Evolutionary conservation across 495 filamentous ascomycete genomes (phyloP).

Genomic region (Aspergillus saccharolyticus): DNA sequence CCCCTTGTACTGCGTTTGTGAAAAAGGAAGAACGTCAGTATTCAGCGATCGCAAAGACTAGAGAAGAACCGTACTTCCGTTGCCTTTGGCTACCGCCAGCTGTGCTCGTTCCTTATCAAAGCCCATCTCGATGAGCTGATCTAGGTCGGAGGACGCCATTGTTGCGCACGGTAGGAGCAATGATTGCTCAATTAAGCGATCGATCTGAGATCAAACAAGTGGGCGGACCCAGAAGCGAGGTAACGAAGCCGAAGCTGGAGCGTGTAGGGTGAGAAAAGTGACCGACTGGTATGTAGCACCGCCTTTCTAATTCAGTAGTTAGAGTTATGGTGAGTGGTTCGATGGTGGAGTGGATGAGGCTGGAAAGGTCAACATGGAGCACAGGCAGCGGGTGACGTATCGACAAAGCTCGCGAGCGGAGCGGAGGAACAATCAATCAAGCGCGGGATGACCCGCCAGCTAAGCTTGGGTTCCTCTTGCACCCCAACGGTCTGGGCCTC

Average conservation of each 20-base stretch:
- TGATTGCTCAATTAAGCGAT: slow-evolving; percentile 2
- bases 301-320: too few species aligned
- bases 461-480: background rate
- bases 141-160: slow-evolving; percentile 70
- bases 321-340: too few species aligned
- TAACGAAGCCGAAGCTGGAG: background rate
- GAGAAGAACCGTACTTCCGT: slow-evolving; percentile 55
- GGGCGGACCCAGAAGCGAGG: background rate
- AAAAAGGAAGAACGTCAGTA: background rate
- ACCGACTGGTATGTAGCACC: background rate
- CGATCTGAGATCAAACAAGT: background rate
- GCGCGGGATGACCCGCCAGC: slow-evolving; percentile 1
- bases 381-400: slow-evolving; percentile 4
- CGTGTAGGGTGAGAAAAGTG: background rate
- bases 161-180: slow-evolving; percentile 11
- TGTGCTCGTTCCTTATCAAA: slow-evolving; percentile 78
- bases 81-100: slow-evolving; percentile 73
- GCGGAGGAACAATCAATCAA: background rate
- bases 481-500: background rate
- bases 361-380: background rate
- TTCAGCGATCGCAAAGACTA: background rate
- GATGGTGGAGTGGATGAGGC: background rate
- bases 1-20: slow-evolving; percentile 65
- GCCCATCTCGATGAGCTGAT: slow-evolving; percentile 88
- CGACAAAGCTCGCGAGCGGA: background rate